Percentiles rank a stretch among this genome's conserved stretches.
Evolutionary conservation across 1,284 basidiomycete genomes (phyloP).

Genomic region (Ceratobasidium sp.): DNA sequence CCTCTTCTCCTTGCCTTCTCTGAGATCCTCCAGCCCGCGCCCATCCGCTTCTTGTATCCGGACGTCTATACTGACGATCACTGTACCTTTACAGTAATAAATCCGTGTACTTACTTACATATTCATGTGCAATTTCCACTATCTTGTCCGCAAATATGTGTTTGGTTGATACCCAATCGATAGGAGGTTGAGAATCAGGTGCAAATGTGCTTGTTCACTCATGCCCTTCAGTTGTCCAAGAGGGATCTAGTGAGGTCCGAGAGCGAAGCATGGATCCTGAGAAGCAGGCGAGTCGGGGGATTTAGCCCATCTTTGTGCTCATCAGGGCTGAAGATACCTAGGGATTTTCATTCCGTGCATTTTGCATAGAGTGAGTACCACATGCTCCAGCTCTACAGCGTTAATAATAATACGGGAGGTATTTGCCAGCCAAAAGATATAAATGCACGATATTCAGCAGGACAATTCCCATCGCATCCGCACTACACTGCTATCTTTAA

Average conservation of each 20-base stretch:
- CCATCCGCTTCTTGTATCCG: not conserved
- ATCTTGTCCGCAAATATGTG: slow-evolving; percentile 9
- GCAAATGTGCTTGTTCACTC: not conserved
- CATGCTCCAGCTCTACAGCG: not conserved
- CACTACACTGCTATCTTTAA: not conserved
- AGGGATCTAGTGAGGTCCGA: not conserved
- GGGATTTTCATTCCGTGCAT: not conserved
- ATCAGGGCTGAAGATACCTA: not conserved
- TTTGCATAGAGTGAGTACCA: not conserved
- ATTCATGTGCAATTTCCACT: slow-evolving; percentile 40
- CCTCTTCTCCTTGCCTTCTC: not conserved
- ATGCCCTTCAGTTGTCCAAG: slow-evolving; percentile 12
- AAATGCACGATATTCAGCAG: not conserved
- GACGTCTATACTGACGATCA: slow-evolving; percentile 13
- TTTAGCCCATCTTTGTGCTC: not conserved
- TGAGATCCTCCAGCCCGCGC: not conserved
- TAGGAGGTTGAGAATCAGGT: not conserved
- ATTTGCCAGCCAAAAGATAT: not conserved
- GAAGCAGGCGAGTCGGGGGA: not conserved
- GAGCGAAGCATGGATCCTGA: not conserved
- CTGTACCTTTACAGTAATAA: slow-evolving; percentile 38
- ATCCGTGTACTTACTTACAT: slow-evolving; percentile 37
- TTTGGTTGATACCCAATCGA: slow-evolving; percentile 19
- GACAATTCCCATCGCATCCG: not conserved
- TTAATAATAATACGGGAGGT: not conserved